Conservation (phyloP, 331 rosid genomes). For the Cydonia oblonga region DNA sequence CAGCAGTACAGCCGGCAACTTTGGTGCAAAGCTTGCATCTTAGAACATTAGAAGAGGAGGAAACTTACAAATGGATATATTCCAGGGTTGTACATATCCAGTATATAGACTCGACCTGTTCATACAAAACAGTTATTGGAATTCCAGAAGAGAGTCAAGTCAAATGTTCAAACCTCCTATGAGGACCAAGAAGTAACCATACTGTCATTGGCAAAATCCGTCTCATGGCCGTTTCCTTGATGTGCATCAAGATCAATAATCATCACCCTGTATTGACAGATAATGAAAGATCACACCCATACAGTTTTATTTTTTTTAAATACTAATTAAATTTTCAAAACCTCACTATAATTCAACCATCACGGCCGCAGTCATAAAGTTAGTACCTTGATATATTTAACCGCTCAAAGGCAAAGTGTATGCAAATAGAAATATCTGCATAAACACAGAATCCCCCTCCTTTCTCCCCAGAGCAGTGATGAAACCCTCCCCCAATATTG, state of each 20-base stretch:
- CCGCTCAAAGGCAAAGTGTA: constrained; percentile 64
- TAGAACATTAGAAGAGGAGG: neutral
- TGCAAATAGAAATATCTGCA: constrained; percentile 80
- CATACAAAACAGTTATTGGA: constrained; percentile 10
- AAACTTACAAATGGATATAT: constrained; percentile 79
- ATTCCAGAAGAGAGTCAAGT: constrained; percentile 7
- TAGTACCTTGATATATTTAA: constrained; percentile 70
- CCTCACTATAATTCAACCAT: neutral
- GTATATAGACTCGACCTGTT: constrained; percentile 70
- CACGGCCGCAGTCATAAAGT: neutral
- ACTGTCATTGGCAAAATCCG: constrained; percentile 69
- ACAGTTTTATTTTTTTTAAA: neutral
- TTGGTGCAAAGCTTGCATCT: neutral
- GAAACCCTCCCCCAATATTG: constrained; percentile 91
- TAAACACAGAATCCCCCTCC: constrained; percentile 94
- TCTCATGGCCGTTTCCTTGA: constrained; percentile 96
- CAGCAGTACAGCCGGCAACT: neutral
- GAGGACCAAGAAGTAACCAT: constrained; percentile 26
- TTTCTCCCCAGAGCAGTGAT: constrained; percentile 65
- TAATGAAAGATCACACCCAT: neutral
- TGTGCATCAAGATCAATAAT: constrained; percentile 97
- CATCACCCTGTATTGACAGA: constrained; percentile 56
- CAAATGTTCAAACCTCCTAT: constrained; percentile 14
- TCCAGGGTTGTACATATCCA: constrained; percentile 89
- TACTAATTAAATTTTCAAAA: neutral